These are phyloP conservation scores for Sporothrix sp. DNA, from an alignment of 2,329 filamentous ascomycete genomes.

Conservation along the genomic window DNA sequence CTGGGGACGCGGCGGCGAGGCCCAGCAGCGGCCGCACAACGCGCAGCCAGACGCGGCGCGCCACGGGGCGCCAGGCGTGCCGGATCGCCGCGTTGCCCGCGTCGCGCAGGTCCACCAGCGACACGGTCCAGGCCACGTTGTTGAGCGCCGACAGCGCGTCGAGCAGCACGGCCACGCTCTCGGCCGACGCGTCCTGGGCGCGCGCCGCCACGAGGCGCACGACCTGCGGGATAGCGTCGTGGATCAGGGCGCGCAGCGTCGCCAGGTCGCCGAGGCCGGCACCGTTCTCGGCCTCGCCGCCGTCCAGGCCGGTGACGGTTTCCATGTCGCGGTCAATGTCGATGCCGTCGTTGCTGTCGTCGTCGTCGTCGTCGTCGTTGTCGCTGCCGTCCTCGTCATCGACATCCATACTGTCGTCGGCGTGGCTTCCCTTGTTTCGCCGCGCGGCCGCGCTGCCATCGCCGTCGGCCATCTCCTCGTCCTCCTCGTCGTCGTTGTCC, in stretches of 20 bases:
- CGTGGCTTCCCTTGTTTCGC: conserved; percentile 22
- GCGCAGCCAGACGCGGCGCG: conserved; percentile 47
- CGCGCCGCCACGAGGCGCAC: conserved; percentile 36
- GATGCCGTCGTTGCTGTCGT: conserved; percentile 11
- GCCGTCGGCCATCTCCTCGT: conserved; percentile 50
- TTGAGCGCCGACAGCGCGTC: conserved; percentile 52
- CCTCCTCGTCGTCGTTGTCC: conserved; percentile 29
- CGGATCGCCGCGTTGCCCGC: conserved; percentile 43
- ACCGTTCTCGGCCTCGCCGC: conserved; percentile 30
- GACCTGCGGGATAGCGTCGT: conserved; percentile 38
- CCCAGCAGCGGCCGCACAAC: conserved; percentile 48
- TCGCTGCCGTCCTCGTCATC: conserved; percentile 10
- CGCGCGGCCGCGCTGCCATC: conserved; percentile 28
- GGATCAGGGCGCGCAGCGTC: conserved; percentile 40
- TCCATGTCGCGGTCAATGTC: conserved; percentile 47
- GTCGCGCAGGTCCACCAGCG: conserved; percentile 49
- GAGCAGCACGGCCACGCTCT: conserved; percentile 36
- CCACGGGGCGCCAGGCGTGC: conserved; percentile 43
- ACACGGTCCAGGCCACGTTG: conserved; percentile 59
- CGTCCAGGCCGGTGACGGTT: conserved; percentile 44
- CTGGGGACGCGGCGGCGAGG: not conserved
- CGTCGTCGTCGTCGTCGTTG: conserved; percentile 26
- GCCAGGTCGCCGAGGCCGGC: conserved; percentile 42
- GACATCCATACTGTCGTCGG: conserved; percentile 27
- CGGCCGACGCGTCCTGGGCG: conserved; percentile 26